Base-by-base conservation (phyloP, 2,329 filamentous ascomycete species). In the Pseudogymnoascus sp. region DNA sequence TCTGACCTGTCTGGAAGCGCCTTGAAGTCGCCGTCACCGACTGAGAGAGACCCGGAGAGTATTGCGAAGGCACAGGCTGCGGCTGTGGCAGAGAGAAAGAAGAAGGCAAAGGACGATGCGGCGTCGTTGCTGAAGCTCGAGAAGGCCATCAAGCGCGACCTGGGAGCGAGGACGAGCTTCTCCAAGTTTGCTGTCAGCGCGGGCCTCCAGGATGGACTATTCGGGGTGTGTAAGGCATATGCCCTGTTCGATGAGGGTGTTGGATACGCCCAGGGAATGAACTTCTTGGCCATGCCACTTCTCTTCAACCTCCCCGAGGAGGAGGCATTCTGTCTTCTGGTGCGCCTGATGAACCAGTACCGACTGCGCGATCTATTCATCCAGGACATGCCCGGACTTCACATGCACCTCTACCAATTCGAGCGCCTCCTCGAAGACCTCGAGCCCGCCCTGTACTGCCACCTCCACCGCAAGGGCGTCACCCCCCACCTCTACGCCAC, bases 231-330 rank as follows among this genome's bases (percentile, higher is more conserved):
- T 78, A 99, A 97, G 75, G 92, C 94, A 1, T 99, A 99, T 75
- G 94, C 94, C 11, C 79, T 99, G 31, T 97, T 92, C 68, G 94
- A 99, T 70, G 92, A 96, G 70, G 88, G 82, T 6, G 94, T 99
- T 36, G 93, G 94, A 33, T 99, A 99, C 74, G 93, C 95, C 0
- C 94, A 99, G 74, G 94, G 94, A 71, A 97, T 99, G 89, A 99
- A 97, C 72, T 99, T 99, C 71, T 84, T 99, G 63, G 89, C 92
- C 58, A 97, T 97, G 92, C 94, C 95, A 24, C 75, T 99, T 15
- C 79, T 99, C 1, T 97, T 99, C 77, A 97, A 97, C 73, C 96
- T 97, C 92, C 89, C 92, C 2, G 93, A 97, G 75, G 92, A 96
- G 71, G 94, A 99, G 75, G 93, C 94, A 0, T 99, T 99, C 71